A percentile compares a stretch with the other conserved stretches of the same genome.
These are phyloP conservation scores for Yamadazyma olivae DNA, from an alignment of 805 yeast species.

Conservation along the genomic window DNA sequence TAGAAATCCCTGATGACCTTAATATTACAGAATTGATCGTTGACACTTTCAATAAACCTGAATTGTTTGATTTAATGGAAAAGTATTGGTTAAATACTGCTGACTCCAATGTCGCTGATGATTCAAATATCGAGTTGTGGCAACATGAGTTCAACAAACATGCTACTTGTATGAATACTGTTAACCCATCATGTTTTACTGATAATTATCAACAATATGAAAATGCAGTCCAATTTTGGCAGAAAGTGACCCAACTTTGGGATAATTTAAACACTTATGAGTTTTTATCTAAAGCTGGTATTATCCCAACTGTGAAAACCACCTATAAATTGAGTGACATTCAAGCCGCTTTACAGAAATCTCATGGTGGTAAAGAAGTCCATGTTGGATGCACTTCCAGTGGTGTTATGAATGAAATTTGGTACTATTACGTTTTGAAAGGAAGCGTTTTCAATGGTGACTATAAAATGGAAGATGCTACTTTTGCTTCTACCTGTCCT, in stretches of 20 bases:
- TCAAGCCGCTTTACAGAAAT: slow-evolving; percentile 46
- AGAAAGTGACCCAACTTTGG: slow-evolving; percentile 26
- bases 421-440: slow-evolving; percentile 76
- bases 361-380: slow-evolving; percentile 53
- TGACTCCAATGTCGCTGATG: slow-evolving; percentile 65
- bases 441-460: slow-evolving; percentile 72
- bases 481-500: slow-evolving; percentile 63
- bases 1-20: slow-evolving; percentile 41
- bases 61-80: slow-evolving; percentile 55
- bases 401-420: slow-evolving; percentile 53
- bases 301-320: slow-evolving; percentile 56
- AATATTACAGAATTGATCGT: slow-evolving; percentile 39
- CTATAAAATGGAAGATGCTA: slow-evolving; percentile 57
- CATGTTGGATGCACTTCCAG: slow-evolving; percentile 55
- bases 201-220: slow-evolving; percentile 19
- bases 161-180: slow-evolving; percentile 85
- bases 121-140: slow-evolving; percentile 55
- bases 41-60: slow-evolving; percentile 42
- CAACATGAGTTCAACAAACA: slow-evolving; percentile 91
- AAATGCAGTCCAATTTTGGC: slow-evolving; percentile 28
- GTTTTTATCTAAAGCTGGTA: slow-evolving; percentile 65
- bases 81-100: slow-evolving; percentile 54
- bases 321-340: slow-evolving; percentile 60
- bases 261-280: slow-evolving; percentile 51
- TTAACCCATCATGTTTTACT: slow-evolving; percentile 68